Percentiles rank a stretch among this genome's conserved stretches.
These are phyloP conservation scores for Fagopyrum tataricum DNA, from an alignment of 148 eudicot species.

Conservation along the genomic window DNA sequence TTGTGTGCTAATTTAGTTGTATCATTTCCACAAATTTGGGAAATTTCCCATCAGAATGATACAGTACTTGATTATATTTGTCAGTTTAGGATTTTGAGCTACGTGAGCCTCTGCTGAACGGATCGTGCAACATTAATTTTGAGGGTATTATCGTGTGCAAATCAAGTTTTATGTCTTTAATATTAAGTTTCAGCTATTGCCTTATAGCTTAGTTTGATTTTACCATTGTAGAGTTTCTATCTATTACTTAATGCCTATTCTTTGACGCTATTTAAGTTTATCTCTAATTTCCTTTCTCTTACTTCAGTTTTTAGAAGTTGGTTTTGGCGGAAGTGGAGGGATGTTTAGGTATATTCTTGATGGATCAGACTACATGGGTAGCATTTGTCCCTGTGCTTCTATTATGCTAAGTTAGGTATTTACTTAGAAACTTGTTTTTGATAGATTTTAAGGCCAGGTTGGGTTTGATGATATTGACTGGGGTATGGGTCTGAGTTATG, in stretches of 20 bases:
- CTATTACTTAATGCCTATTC: not conserved
- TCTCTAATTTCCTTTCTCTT: not conserved
- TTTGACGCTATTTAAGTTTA: not conserved
- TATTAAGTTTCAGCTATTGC: not conserved
- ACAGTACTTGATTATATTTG: not conserved
- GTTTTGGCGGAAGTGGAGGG: not conserved
- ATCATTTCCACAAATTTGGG: not conserved
- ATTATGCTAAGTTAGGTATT: not conserved
- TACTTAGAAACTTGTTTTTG: not conserved
- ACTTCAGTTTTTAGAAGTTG: not conserved
- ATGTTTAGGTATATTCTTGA: not conserved
- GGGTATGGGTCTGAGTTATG: not conserved
- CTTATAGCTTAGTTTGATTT: not conserved
- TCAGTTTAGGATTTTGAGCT: slow-evolving; percentile 7
- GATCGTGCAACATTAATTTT: not conserved
- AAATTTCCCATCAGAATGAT: not conserved
- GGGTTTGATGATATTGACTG: not conserved
- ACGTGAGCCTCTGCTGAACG: slow-evolving; percentile 3
- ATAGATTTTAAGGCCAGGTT: not conserved
- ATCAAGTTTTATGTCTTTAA: not conserved
- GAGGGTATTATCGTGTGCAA: not conserved
- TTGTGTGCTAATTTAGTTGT: not conserved
- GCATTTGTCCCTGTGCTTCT: not conserved
- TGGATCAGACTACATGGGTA: not conserved
- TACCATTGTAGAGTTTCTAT: not conserved